phyloP scores from a whole-genome alignment of 2,329 filamentous ascomycete genomes.

The Thielaviopsis euricoi region DNA sequence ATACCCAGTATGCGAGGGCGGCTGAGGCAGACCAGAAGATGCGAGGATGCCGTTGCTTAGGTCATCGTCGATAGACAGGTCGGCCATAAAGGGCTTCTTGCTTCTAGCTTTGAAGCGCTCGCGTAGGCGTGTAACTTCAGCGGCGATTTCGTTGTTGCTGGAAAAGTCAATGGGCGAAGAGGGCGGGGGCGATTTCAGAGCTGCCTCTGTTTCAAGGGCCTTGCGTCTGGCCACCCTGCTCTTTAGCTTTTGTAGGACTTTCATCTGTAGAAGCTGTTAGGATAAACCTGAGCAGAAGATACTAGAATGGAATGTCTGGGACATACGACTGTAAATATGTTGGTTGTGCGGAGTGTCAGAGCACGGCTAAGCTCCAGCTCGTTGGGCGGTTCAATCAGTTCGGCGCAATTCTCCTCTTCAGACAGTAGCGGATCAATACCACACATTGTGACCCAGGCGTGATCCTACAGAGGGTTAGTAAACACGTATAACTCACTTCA shows the following conservation, averaged over 20 bases:
- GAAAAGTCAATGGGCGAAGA: slow-evolving; percentile 9
- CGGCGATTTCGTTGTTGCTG: slow-evolving; percentile 3
- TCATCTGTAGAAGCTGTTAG: slow-evolving; percentile 40
- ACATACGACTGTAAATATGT: slow-evolving; percentile 64
- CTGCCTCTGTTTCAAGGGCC: background rate
- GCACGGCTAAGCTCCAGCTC: slow-evolving; percentile 81
- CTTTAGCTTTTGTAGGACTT: slow-evolving; percentile 83
- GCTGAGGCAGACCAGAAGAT: slow-evolving; percentile 14
- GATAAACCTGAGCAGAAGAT: background rate
- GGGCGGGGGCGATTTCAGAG: slow-evolving; percentile 1
- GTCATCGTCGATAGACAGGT: slow-evolving; percentile 19
- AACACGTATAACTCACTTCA: no score
- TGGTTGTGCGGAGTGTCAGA: slow-evolving; percentile 77
- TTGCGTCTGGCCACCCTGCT: slow-evolving; percentile 34
- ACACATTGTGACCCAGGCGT: slow-evolving; percentile 79
- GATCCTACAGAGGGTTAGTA: slow-evolving; percentile 38
- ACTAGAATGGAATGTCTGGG: background rate
- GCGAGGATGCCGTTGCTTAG: slow-evolving; percentile 11
- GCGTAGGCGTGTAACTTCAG: slow-evolving; percentile 2
- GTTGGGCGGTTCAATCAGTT: slow-evolving; percentile 68
- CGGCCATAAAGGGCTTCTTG: slow-evolving; percentile 9
- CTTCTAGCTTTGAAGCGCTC: slow-evolving; percentile 3
- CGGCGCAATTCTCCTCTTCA: slow-evolving; percentile 69
- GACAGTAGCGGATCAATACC: slow-evolving; percentile 66
- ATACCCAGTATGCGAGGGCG: slow-evolving; percentile 30